Conservation (phyloP, 2,329 filamentous ascomycete species). For the Cephalotrichum gorgonifer region DNA sequence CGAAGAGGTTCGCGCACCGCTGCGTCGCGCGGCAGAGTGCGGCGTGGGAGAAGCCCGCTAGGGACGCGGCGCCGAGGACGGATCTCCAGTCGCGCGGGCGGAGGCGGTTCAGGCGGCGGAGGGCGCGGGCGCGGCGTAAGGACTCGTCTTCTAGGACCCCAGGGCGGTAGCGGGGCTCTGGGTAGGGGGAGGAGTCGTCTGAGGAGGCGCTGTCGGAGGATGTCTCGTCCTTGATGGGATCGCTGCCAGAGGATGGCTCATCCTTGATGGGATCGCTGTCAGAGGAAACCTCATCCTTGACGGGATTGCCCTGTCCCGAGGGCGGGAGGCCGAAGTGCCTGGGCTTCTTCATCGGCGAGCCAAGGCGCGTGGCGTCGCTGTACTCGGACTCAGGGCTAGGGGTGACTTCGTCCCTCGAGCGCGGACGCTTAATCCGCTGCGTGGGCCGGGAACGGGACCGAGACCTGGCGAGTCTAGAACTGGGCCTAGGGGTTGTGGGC, state of each 20-base stretch:
- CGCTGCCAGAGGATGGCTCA: too few relatives aligned
- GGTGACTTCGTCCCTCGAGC: background rate
- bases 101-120: background rate
- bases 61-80: constrained; percentile 65
- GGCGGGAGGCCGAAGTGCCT: too few relatives aligned
- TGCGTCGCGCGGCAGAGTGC: constrained; percentile 60
- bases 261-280: too few relatives aligned
- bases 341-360: too few relatives aligned
- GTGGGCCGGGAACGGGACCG: background rate
- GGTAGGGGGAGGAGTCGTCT: too few relatives aligned
- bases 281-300: too few relatives aligned
- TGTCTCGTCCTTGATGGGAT: too few relatives aligned
- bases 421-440: background rate
- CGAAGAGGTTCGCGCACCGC: constrained; percentile 68
- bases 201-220: too few relatives aligned
- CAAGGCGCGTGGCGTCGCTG: background rate
- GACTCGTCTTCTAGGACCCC: background rate
- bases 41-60: constrained; percentile 56
- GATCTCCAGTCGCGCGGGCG: constrained; percentile 73
- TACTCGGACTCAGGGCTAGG: background rate
- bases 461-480: background rate
- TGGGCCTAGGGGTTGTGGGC: background rate
- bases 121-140: background rate
- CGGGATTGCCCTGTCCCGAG: too few relatives aligned
- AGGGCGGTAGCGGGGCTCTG: too few relatives aligned